Evolutionary conservation across 2,329 filamentous ascomycete species (phyloP).

Genomic region (Pestalotiopsis sp.): DNA sequence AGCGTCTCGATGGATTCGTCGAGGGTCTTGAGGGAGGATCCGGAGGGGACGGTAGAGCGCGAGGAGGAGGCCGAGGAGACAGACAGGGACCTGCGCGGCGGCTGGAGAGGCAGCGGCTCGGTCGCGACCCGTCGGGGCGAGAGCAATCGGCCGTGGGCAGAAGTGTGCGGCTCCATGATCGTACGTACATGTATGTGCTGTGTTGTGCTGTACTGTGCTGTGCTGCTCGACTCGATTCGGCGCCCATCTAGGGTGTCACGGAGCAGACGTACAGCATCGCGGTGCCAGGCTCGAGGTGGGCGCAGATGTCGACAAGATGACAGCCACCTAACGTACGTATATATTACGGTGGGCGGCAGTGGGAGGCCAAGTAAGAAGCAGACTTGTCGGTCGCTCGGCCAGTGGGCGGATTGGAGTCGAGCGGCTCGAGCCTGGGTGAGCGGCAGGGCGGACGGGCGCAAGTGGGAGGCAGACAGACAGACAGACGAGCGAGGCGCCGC

Average conservation of each 20-base stretch:
- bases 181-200: background rate
- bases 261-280: background rate
- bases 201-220: too few relatives aligned
- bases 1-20: constrained; percentile 65
- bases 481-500: too few relatives aligned
- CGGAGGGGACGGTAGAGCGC: constrained; percentile 11
- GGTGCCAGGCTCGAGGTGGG: background rate
- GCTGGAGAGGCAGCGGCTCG: constrained; percentile 9
- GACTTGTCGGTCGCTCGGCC: background rate
- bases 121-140: constrained; percentile 17
- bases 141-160: background rate
- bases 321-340: background rate
- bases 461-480: too few relatives aligned
- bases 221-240: background rate
- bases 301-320: background rate
- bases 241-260: background rate
- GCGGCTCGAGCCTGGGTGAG: too few relatives aligned
- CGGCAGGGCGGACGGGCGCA: too few relatives aligned
- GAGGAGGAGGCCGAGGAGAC: constrained; percentile 19
- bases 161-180: constrained; percentile 14
- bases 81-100: constrained; percentile 15
- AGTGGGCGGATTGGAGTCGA: background rate
- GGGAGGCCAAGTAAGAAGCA: background rate
- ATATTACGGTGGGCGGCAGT: background rate
- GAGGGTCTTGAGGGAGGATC: background rate